Evolutionary conservation across 305 asterid species (phyloP).

Genomic region (Plantago lanceolata): DNA sequence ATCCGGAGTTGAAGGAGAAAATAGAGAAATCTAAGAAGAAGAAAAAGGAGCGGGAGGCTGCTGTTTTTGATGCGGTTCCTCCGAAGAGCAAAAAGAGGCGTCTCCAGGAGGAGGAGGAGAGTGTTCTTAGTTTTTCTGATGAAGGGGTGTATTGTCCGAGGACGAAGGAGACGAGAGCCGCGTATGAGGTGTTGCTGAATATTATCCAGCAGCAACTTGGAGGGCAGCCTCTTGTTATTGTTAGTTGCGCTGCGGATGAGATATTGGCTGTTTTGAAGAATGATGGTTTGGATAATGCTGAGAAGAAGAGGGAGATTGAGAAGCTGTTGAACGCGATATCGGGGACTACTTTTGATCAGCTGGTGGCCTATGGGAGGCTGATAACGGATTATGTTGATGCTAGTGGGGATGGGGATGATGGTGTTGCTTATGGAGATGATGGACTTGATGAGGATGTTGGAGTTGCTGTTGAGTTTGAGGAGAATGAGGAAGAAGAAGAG

Average conservation of each 20-base stretch:
- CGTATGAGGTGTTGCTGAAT: constrained; percentile 88
- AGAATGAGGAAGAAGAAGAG: constrained; percentile 87
- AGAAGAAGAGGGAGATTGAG: constrained; percentile 91
- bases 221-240: constrained; percentile 88
- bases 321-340: constrained; percentile 78
- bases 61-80: constrained; percentile 43
- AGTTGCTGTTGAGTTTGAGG: constrained; percentile 98
- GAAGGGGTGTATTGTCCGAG: constrained; percentile 95
- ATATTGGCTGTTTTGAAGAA: constrained; percentile 87
- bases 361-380: constrained; percentile 60
- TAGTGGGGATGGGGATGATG: constrained; percentile 33
- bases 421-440: constrained; percentile 54
- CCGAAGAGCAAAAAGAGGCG: constrained; percentile 75
- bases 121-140: constrained; percentile 72
- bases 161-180: constrained; percentile 89
- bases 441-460: constrained; percentile 88
- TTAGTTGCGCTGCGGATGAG: constrained; percentile 98
- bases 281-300: constrained; percentile 64
- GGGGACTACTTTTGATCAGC: constrained; percentile 49
- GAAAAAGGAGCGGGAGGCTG: constrained; percentile 69
- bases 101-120: constrained; percentile 86
- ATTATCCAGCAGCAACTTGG: constrained; percentile 86
- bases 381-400: constrained; percentile 76
- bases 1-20: constrained; percentile 84
- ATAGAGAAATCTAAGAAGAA: constrained; percentile 68